A percentile compares a stretch with the other conserved stretches of the same genome.
Evolutionary conservation across 768 basidiomycete genomes (phyloP).

Genomic region (Tremella mesenterica): DNA sequence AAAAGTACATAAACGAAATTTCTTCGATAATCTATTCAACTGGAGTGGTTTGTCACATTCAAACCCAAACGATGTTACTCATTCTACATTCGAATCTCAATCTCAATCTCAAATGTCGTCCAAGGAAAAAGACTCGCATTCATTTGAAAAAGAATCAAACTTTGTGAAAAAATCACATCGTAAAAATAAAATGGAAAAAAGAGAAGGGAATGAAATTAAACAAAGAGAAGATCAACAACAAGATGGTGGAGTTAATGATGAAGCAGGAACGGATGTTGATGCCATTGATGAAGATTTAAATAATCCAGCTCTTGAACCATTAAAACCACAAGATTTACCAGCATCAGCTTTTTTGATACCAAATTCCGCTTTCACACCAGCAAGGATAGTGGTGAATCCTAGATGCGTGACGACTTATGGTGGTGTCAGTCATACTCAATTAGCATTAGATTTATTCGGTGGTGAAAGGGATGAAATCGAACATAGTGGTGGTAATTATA

Average conservation of each 20-base stretch:
- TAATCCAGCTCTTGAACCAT: slow-evolving; percentile 38
- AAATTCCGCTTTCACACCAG: slow-evolving; percentile 76
- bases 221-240: background rate
- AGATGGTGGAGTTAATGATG: slow-evolving; percentile 23
- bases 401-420: slow-evolving; percentile 97
- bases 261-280: slow-evolving; percentile 42
- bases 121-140: slow-evolving; percentile 47
- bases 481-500: slow-evolving; percentile 55
- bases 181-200: background rate
- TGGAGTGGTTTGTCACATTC: too few species aligned
- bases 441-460: slow-evolving; percentile 91
- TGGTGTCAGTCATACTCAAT: slow-evolving; percentile 88
- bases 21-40: slow-evolving; percentile 11
- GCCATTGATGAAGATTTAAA: slow-evolving; percentile 40
- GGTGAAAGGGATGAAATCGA: slow-evolving; percentile 57
- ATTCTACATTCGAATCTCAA: too few species aligned
- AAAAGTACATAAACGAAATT: slow-evolving; percentile 26
- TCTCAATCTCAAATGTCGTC: background rate
- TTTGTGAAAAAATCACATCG: too few species aligned
- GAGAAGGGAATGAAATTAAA: background rate
- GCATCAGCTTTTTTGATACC: slow-evolving; percentile 54
- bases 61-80: too few species aligned
- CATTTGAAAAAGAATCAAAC: slow-evolving; percentile 5
- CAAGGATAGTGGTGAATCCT: slow-evolving; percentile 88
- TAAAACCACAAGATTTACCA: slow-evolving; percentile 39